Conservation (phyloP, 2,329 filamentous ascomycete species). For the Tolypocladium paradoxum region DNA sequence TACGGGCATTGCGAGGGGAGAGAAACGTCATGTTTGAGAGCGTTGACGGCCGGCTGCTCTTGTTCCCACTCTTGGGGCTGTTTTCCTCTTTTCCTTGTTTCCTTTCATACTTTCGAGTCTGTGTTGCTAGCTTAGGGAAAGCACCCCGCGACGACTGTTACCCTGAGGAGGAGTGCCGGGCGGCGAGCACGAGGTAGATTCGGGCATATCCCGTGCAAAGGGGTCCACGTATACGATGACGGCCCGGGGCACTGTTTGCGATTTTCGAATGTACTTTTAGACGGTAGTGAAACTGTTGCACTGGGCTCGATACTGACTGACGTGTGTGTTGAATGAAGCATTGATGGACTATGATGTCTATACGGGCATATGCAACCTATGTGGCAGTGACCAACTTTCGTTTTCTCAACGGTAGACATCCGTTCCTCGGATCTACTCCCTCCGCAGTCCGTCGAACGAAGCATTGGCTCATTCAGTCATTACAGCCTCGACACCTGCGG, state of each 20-base stretch:
- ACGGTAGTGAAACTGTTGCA: neutral
- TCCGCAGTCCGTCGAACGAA: neutral
- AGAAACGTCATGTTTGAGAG: neutral
- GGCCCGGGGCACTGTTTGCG: neutral
- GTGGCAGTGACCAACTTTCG: neutral
- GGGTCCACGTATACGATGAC: neutral
- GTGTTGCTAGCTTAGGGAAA: neutral
- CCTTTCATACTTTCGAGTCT: constrained; percentile 6
- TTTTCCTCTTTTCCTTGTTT: constrained; percentile 2
- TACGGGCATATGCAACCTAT: neutral
- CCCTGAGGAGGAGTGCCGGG: neutral
- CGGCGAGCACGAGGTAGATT: neutral
- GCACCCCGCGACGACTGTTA: neutral
- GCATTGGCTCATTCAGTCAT: constrained; percentile 2
- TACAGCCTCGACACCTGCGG: constrained; percentile 4
- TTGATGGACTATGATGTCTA: neutral
- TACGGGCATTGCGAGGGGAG: neutral
- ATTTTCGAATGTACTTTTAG: neutral
- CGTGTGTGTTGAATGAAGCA: neutral
- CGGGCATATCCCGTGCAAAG: neutral
- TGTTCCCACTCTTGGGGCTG: constrained; percentile 2
- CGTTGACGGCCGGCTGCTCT: constrained; percentile 1
- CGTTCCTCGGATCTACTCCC: neutral
- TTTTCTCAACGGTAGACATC: neutral
- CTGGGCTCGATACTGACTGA: neutral